Conservation (phyloP, 306 rosid species). For the Quillaja saponaria region DNA sequence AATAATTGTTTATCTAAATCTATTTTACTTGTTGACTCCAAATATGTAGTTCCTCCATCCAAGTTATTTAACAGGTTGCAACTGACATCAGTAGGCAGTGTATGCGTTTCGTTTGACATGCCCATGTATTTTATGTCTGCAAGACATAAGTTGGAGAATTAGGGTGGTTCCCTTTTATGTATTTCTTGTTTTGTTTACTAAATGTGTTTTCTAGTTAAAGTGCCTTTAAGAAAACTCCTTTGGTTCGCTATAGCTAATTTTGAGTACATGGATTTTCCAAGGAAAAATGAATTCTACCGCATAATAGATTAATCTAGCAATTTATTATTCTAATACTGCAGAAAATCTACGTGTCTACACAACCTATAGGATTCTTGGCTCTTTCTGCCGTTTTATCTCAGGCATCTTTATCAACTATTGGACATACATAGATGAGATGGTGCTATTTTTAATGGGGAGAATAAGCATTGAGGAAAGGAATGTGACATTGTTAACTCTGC, state of each 20-base stretch:
- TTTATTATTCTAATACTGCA: slow-evolving; percentile 61
- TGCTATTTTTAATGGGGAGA: slow-evolving; percentile 38
- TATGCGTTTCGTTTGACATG: not conserved
- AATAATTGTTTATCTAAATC: not conserved
- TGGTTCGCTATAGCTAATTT: slow-evolving; percentile 30
- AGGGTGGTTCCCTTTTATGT: slow-evolving; percentile 5
- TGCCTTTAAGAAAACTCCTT: slow-evolving; percentile 24
- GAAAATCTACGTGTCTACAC: slow-evolving; percentile 49
- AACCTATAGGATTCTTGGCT: slow-evolving; percentile 53
- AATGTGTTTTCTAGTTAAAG: slow-evolving; percentile 17
- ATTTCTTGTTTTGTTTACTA: not conserved
- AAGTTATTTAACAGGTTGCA: slow-evolving; percentile 16
- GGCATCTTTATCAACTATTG: slow-evolving; percentile 43
- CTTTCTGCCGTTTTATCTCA: slow-evolving; percentile 34
- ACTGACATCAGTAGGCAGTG: not conserved
- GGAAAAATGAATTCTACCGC: slow-evolving; percentile 26
- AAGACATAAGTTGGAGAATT: not conserved
- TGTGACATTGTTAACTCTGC: slow-evolving; percentile 38
- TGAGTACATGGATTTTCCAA: slow-evolving; percentile 32
- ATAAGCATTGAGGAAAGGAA: slow-evolving; percentile 30
- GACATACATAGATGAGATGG: slow-evolving; percentile 42
- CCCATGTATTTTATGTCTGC: not conserved
- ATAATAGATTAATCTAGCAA: slow-evolving; percentile 40
- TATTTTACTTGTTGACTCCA: not conserved
- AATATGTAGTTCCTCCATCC: slow-evolving; percentile 1